These are phyloP conservation scores for Talaromyces albobiverticillius DNA, from an alignment of 2,329 filamentous ascomycete genomes.

Conservation along the genomic window DNA sequence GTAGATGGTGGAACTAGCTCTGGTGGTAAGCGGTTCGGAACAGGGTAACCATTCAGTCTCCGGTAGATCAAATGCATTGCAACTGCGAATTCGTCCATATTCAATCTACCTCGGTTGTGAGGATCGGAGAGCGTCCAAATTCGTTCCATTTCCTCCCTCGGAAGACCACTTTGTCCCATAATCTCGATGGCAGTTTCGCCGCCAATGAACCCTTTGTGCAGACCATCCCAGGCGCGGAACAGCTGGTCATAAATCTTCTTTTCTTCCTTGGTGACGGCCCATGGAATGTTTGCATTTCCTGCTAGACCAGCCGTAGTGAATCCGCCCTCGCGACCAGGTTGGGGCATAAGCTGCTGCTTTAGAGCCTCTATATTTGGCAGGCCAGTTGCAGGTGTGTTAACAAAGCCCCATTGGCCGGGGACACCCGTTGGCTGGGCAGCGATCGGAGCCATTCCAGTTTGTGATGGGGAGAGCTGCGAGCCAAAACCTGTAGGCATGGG, in stretches of 20 bases:
- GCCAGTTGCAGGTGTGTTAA: constrained; percentile 85
- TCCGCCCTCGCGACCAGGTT: constrained; percentile 80
- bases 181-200: constrained; percentile 95
- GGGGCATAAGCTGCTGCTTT: constrained; percentile 95
- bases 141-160: constrained; percentile 83
- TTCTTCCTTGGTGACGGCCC: constrained; percentile 98
- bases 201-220: constrained; percentile 86
- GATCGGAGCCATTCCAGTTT: constrained; percentile 67
- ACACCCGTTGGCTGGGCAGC: constrained; percentile 92
- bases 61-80: constrained; percentile 99
- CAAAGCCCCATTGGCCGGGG: constrained; percentile 96
- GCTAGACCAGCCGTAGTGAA: constrained; percentile 85
- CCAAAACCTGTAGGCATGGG: constrained; percentile 77
- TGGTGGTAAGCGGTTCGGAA: constrained; percentile 81
- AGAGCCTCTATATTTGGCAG: constrained; percentile 91
- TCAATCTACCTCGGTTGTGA: constrained; percentile 87
- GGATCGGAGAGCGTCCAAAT: constrained; percentile 95
- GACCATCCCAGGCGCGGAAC: constrained; percentile 94
- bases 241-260: constrained; percentile 95
- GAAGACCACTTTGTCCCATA: constrained; percentile 90
- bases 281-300: constrained; percentile 93
- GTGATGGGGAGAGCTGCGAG: constrained; percentile 56
- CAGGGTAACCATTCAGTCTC: constrained; percentile 91
- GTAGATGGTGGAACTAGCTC: constrained; percentile 95
- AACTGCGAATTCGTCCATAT: constrained; percentile 96